A percentile compares a stretch with the other conserved stretches of the same genome.
phyloP scores from a whole-genome alignment of 805 yeast genomes.

The Saccharomycopsis olivae region DNA sequence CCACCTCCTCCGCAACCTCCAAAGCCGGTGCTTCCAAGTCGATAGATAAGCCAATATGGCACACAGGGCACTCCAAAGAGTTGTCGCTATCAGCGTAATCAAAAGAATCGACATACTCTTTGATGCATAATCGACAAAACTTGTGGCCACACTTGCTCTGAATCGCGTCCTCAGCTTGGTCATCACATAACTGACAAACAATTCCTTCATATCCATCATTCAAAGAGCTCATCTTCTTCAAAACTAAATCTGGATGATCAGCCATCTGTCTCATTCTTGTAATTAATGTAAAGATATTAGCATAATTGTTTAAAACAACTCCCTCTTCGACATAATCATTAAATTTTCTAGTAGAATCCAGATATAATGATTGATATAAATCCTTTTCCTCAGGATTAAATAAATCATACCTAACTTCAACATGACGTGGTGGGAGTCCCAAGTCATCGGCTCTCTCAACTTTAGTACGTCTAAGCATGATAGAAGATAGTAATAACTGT shows the following conservation, averaged over 20 bases:
- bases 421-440: slow-evolving; percentile 94
- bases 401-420: slow-evolving; percentile 73
- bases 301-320: slow-evolving; percentile 92
- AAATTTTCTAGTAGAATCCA: slow-evolving; percentile 79
- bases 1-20: slow-evolving; percentile 51
- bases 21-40: slow-evolving; percentile 82
- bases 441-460: slow-evolving; percentile 94
- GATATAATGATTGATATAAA: slow-evolving; percentile 74
- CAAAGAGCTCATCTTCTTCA: slow-evolving; percentile 48
- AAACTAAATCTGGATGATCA: slow-evolving; percentile 93
- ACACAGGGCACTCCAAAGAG: slow-evolving; percentile 82
- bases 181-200: slow-evolving; percentile 90
- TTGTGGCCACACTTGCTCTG: slow-evolving; percentile 89
- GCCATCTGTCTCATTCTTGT: slow-evolving; percentile 98
- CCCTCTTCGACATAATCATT: slow-evolving; percentile 93
- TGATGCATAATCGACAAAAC: slow-evolving; percentile 87
- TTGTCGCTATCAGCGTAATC: slow-evolving; percentile 28
- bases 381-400: slow-evolving; percentile 96
- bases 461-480: slow-evolving; percentile 92
- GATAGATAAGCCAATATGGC: slow-evolving; percentile 87
- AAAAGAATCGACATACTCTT: slow-evolving; percentile 79
- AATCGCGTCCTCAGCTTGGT: slow-evolving; percentile 96
- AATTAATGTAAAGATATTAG: slow-evolving; percentile 89
- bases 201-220: slow-evolving; percentile 35
- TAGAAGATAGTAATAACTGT: slow-evolving; percentile 60